Conservation (phyloP, 495 filamentous ascomycete genomes). For the Podospora australis region DNA sequence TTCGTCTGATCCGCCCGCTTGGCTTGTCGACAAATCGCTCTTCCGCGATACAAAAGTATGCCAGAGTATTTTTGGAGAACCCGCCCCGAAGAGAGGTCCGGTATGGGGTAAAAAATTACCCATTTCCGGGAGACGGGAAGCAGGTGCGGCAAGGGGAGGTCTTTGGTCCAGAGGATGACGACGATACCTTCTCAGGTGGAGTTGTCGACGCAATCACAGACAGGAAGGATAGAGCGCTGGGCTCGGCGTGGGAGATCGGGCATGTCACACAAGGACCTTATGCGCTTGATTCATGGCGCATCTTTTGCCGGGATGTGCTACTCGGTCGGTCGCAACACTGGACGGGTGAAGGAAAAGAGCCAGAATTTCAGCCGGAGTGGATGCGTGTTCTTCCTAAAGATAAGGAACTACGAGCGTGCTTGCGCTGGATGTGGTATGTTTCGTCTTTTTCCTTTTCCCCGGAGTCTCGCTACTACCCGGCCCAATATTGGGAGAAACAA, state of each 20-base stretch:
- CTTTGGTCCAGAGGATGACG: constrained; percentile 22
- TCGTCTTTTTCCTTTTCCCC: neutral
- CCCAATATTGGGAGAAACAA: no score
- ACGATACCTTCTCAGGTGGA: neutral
- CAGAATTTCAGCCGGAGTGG: constrained; percentile 66
- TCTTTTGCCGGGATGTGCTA: constrained; percentile 81
- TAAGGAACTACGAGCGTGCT: constrained; percentile 81
- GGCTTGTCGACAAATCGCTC: constrained; percentile 59
- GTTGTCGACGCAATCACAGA: constrained; percentile 14
- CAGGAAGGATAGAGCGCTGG: constrained; percentile 31
- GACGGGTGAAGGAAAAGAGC: constrained; percentile 43
- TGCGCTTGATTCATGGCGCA: constrained; percentile 86
- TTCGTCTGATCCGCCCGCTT: constrained; percentile 59
- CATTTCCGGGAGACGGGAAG: constrained; percentile 45
- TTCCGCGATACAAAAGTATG: constrained; percentile 53
- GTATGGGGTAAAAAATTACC: constrained; percentile 67
- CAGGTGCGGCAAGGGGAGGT: constrained; percentile 48
- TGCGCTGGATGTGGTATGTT: constrained; percentile 81
- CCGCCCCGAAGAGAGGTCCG: constrained; percentile 55
- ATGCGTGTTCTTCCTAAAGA: constrained; percentile 76
- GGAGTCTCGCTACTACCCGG: no score
- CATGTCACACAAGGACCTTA: constrained; percentile 85
- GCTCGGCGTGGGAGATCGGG: constrained; percentile 72
- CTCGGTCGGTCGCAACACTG: constrained; percentile 55
- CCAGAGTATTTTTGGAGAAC: constrained; percentile 59